Evolutionary conservation across 139 green algal genomes (phyloP), one percentile per base, ranked within the genome.

Genomic region (Prasinococcaceae sp.): DNA sequence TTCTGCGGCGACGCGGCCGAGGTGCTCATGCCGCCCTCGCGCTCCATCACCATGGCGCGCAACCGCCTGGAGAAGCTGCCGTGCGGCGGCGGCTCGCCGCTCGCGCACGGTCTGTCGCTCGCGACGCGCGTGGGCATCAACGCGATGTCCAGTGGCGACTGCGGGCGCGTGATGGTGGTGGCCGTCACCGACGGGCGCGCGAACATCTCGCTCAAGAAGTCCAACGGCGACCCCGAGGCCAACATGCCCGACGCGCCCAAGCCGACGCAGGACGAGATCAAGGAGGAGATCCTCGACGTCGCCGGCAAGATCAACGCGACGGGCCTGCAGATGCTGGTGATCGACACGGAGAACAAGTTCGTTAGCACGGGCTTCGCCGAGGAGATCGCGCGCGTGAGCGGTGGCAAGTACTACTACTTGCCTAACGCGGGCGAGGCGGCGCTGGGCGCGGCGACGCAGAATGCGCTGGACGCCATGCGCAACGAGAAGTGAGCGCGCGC

Each of bases 281-380:
- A 78, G 59, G 66, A 78, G 39, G 60, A 78, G 60, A 64, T 76
- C 14, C 69, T 84, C 2, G 88, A 95, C 73, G 94, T 97, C 80
- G 78, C 92, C 30, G 88, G 82, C 66, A 86, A 84, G 69, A 47
- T 81, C 9, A 45, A 29, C 30, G 64, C 47, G 6, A 68, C 74
- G 2, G 79, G 79, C 51, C 67, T 96, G 55, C 74, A 93, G 53
- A 64, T 96, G 65, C 74, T 98, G 44, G 89, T 98, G 30, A 98
- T 98, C 47, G 90, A 98, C 77, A 98, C 84, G 22, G 90, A 95
- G 64, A 95, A 95, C 77, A 94, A 94, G 74, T 98, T 98, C 75
- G 90, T 98, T 30, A 92, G 77, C n/a, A 97, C 90, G 9, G 86
- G 90, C 19, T 97, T 97, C 75, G 86, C 90, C 4, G 83, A 98